These are phyloP conservation scores for Colletotrichum sp. DNA, from an alignment of 2,329 filamentous ascomycete genomes.

Conservation along the genomic window DNA sequence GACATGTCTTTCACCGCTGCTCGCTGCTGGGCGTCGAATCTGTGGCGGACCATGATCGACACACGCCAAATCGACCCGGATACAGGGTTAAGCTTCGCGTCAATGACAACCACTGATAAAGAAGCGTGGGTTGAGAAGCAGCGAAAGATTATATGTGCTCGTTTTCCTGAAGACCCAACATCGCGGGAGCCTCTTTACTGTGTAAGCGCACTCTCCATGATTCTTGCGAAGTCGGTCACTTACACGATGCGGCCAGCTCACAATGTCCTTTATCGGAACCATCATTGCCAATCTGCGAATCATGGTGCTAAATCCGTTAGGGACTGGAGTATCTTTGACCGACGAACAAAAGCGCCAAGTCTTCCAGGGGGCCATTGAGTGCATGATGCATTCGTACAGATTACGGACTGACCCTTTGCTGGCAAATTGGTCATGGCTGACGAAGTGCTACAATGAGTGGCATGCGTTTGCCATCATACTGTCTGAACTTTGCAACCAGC, in stretches of 20 bases:
- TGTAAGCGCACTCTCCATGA: not conserved
- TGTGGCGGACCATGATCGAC: not conserved
- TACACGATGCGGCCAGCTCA: not conserved
- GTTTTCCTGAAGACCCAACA: not conserved
- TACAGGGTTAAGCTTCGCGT: not conserved
- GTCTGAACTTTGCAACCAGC: not conserved
- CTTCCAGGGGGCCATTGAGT: not conserved
- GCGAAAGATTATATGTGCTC: not conserved
- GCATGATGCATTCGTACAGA: not conserved
- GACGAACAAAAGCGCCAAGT: not conserved
- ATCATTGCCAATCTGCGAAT: not conserved
- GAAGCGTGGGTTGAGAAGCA: not conserved
- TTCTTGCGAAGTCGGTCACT: not conserved
- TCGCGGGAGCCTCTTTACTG: not conserved
- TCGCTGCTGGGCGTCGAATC: not conserved
- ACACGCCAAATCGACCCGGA: not conserved
- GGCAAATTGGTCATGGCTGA: not conserved
- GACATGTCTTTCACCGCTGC: not conserved
- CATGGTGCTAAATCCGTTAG: not conserved
- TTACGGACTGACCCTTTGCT: not conserved
- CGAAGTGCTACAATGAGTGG: not conserved
- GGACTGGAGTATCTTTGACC: not conserved
- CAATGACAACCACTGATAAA: not conserved
- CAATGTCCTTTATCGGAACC: not conserved
- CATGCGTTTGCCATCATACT: not conserved